A percentile compares a stretch with the other conserved stretches of the same genome.
Conservation (phyloP, 1,284 basidiomycete species). For the Pseudomicrostroma phylloplanum region DNA sequence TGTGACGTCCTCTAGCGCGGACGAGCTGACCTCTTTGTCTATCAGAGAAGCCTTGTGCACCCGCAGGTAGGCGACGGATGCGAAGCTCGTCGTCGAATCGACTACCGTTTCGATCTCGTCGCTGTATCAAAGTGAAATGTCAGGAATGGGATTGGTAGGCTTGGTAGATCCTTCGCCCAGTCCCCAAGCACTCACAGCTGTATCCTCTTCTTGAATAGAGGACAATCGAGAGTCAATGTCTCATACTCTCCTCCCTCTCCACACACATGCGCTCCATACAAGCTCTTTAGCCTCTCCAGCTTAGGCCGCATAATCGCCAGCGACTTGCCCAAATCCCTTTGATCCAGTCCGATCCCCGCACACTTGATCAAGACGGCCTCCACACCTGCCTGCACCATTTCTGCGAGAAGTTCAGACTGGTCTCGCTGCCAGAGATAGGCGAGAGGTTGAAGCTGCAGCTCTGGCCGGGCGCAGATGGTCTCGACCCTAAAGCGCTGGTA, state of each 20-base stretch:
- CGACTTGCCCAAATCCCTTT: conserved; percentile 69
- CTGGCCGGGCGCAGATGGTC: conserved; percentile 61
- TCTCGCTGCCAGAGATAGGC: conserved; percentile 91
- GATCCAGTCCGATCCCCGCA: conserved; percentile 81
- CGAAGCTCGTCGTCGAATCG: conserved; percentile 40
- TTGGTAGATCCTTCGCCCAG: too few species aligned
- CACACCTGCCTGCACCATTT: conserved; percentile 77
- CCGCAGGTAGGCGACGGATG: conserved; percentile 40
- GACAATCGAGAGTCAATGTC: conserved; percentile 81
- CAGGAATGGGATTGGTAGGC: too few species aligned
- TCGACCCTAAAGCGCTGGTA: conserved; percentile 96
- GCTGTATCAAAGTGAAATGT: too few species aligned
- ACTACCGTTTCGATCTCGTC: conserved; percentile 33
- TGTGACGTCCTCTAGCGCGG: conserved; percentile 8
- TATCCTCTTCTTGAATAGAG: conserved; percentile 75
- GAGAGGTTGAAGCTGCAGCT: conserved; percentile 73
- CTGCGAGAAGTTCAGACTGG: conserved; percentile 72
- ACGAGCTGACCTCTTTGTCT: conserved; percentile 22
- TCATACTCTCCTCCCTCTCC: conserved; percentile 99
- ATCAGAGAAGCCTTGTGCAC: conserved; percentile 28
- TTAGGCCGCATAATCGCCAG: conserved; percentile 70
- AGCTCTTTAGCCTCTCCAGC: conserved; percentile 65
- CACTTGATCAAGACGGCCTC: conserved; percentile 88
- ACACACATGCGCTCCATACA: conserved; percentile 87
- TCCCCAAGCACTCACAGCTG: conserved; percentile 51